Evolutionary conservation across 2,329 filamentous ascomycete species (phyloP).

Genomic region (Penicillium paneum): DNA sequence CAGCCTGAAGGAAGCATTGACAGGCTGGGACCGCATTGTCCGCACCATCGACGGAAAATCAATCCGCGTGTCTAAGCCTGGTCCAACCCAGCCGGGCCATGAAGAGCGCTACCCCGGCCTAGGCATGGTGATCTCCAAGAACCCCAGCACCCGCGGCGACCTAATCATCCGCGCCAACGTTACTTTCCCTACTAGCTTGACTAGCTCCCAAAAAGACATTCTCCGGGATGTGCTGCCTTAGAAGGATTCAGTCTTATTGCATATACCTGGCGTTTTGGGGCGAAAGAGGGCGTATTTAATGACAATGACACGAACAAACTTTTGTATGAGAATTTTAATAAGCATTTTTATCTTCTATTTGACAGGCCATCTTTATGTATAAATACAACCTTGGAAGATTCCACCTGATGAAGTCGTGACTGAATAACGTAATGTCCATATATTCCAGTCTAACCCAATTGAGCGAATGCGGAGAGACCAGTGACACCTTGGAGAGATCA

Average conservation of each 20-base stretch:
- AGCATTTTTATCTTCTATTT: background rate
- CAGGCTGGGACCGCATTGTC: constrained; percentile 89
- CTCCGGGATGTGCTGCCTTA: constrained; percentile 71
- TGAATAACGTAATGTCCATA: background rate
- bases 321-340: background rate
- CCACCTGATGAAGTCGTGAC: background rate
- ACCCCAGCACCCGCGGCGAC: constrained; percentile 77
- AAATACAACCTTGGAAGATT: background rate
- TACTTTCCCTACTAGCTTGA: constrained; percentile 80
- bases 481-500: constrained; percentile 13
- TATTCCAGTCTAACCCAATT: constrained; percentile 17
- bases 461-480: constrained; percentile 22
- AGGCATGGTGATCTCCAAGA: constrained; percentile 96
- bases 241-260: constrained; percentile 16
- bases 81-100: constrained; percentile 81
- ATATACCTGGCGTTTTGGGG: constrained; percentile 31
- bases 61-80: constrained; percentile 71
- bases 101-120: constrained; percentile 76
- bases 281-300: constrained; percentile 17
- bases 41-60: constrained; percentile 90
- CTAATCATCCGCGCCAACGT: constrained; percentile 89
- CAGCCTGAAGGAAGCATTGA: constrained; percentile 87
- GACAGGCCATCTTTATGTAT: background rate
- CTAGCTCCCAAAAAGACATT: constrained; percentile 71
- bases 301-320: constrained; percentile 14